Evolutionary conservation across 139 green algal species (phyloP), one percentile per base, ranked within the genome.

Genomic region (Chlorella sorokiniana): DNA sequence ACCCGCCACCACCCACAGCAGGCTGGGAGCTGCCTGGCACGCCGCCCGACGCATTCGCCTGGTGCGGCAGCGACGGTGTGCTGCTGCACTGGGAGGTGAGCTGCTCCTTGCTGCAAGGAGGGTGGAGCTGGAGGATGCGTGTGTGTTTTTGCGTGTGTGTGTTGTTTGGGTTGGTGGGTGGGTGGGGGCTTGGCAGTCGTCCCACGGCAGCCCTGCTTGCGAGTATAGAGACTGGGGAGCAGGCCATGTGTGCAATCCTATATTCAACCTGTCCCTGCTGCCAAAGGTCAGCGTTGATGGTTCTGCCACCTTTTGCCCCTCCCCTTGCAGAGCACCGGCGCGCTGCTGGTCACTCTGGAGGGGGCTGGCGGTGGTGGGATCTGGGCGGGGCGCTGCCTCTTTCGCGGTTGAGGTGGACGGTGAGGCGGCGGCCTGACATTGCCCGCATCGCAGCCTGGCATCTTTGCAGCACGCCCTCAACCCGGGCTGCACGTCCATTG

Each of bases 61-160:
- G 95, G 95, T 96, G 94, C 69, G 95, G 94, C 11, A 86, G 81
- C 31, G 93, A 98, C 75, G 90, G 83, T 0, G 90, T 98, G 54
- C 85, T 95, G 54, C 77, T 96, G 27, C 87, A 78, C 44, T 98
- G 93, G 93, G 82, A 93, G 73, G 92, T 91, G 69, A 71, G 81
- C 27, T n/a, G n/a, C n/a, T n/a, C n/a, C n/a, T n/a, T n/a, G n/a
- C n/a, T n/a, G n/a, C n/a, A n/a, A n/a, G n/a, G n/a, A n/a, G n/a
- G n/a, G n/a, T n/a, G n/a, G n/a, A n/a, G n/a, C n/a, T n/a, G n/a
- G n/a, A n/a, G n/a, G n/a, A n/a, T n/a, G n/a, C n/a, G n/a, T n/a
- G n/a, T n/a, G n/a, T n/a, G n/a, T n/a, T n/a, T n/a, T n/a, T n/a
- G n/a, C n/a, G n/a, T n/a, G n/a, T n/a, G n/a, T n/a, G n/a, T n/a